Conservation (phyloP, 2,329 filamentous ascomycete genomes). For the Microdochium bolleyi region DNA sequence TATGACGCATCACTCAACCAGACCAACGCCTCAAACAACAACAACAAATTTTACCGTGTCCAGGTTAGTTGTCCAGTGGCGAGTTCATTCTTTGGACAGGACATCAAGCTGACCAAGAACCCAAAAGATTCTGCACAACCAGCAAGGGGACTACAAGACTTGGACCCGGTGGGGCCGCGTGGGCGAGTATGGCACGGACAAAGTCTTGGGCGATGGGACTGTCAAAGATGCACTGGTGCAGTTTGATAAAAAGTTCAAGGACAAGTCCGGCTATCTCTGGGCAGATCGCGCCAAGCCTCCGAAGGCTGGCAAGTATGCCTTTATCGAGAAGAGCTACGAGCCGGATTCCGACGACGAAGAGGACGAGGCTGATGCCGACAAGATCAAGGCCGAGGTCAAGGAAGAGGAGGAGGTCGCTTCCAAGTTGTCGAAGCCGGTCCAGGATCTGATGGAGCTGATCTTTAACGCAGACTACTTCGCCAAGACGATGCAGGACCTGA, state of each 20-base stretch:
- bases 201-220: conserved; percentile 29
- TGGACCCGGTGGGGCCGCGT: conserved; percentile 83
- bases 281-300: conserved; percentile 43
- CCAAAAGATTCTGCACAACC: conserved; percentile 32
- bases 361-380: conserved; percentile 9
- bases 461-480: conserved; percentile 72
- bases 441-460: conserved; percentile 70
- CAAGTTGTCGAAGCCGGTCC: conserved; percentile 35
- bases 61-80: conserved; percentile 39
- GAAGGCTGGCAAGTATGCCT: conserved; percentile 66
- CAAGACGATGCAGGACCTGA: conserved; percentile 55
- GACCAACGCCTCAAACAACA: conserved; percentile 62
- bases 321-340: conserved; percentile 71
- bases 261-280: conserved; percentile 53
- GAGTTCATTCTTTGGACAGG: conserved; percentile 1
- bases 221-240: conserved; percentile 35
- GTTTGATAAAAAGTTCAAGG: conserved; percentile 55
- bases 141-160: conserved; percentile 37
- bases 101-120: conserved; percentile 1
- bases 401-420: conserved; percentile 14
- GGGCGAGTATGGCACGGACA: conserved; percentile 46
- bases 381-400: conserved; percentile 12
- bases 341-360: conserved; percentile 42
- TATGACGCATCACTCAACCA: conserved; percentile 77
- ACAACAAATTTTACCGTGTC: conserved; percentile 77